phyloP scores from a whole-genome alignment of 352 stramenopile genomes.

The Pythium chondricola region DNA sequence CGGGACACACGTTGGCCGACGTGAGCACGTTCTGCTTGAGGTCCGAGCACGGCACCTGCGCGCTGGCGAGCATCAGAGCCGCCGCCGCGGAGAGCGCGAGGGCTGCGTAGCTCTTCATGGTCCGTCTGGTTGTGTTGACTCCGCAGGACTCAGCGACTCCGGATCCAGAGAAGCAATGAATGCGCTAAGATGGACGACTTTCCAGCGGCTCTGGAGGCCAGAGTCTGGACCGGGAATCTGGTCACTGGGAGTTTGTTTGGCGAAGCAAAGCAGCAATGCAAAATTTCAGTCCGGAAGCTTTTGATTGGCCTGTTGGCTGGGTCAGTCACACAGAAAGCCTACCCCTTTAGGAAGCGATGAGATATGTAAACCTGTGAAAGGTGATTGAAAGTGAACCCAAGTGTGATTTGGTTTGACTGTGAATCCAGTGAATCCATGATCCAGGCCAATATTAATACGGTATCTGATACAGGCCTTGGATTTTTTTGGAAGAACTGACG shows the following conservation, averaged over 20 bases:
- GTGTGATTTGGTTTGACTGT: too few relatives aligned
- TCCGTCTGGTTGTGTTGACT: background rate
- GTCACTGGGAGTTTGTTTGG: background rate
- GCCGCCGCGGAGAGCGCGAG: background rate
- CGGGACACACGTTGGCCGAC: conserved; percentile 35
- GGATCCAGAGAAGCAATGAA: background rate
- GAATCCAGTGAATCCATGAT: too few relatives aligned
- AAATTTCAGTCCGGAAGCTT: background rate
- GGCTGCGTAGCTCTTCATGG: background rate
- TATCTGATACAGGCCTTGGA: too few relatives aligned
- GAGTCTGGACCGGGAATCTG: background rate
- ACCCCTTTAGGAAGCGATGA: background rate
- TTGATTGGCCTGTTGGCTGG: background rate
- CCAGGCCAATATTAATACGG: too few relatives aligned
- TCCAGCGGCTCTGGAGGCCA: background rate
- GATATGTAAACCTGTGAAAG: background rate
- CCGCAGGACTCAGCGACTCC: background rate
- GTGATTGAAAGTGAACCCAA: too few relatives aligned
- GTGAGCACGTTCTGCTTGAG: conserved; percentile 48
- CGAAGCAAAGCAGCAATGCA: too few relatives aligned
- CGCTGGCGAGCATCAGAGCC: background rate
- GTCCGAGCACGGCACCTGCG: conserved; percentile 30
- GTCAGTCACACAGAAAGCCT: background rate
- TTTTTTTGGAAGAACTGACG: too few relatives aligned
- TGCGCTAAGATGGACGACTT: too few relatives aligned